phyloP scores from a whole-genome alignment of 2,329 filamentous ascomycete species.

The Endocalyx cinctus region DNA sequence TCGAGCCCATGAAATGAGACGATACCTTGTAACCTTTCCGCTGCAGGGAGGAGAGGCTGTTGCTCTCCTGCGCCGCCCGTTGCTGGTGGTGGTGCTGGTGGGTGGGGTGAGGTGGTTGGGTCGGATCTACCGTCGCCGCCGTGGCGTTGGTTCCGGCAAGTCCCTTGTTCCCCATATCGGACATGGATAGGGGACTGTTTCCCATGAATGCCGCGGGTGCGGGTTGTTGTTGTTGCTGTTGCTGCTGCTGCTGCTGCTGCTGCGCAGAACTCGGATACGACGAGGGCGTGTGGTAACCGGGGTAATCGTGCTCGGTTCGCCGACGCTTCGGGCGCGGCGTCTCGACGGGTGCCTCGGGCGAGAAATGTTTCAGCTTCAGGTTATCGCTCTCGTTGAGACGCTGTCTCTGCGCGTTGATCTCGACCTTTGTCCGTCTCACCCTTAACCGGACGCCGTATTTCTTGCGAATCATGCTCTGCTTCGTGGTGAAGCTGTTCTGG shows the following conservation, averaged over 20 bases:
- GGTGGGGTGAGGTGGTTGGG: slow-evolving; percentile 3
- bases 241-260: no score
- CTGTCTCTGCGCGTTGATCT: slow-evolving; percentile 40
- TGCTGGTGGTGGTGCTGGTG: slow-evolving; percentile 3
- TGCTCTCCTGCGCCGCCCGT: slow-evolving; percentile 5
- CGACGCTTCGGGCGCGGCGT: slow-evolving; percentile 22
- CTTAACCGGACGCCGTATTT: slow-evolving; percentile 53
- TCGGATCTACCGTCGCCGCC: slow-evolving; percentile 8
- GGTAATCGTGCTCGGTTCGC: slow-evolving; percentile 17
- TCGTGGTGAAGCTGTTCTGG: slow-evolving; percentile 50
- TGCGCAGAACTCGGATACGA: slow-evolving; percentile 1
- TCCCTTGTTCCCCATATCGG: slow-evolving; percentile 22
- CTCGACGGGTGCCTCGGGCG: slow-evolving; percentile 6
- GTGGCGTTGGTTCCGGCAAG: slow-evolving; percentile 16
- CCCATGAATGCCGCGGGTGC: slow-evolving; percentile 21
- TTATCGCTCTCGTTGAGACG: slow-evolving; percentile 33
- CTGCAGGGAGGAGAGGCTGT: slow-evolving; percentile 24
- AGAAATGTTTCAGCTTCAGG: slow-evolving; percentile 19
- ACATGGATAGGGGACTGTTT: slow-evolving; percentile 20
- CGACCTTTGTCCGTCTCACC: slow-evolving; percentile 40
- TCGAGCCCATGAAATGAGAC: slow-evolving; percentile 22
- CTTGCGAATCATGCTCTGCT: slow-evolving; percentile 53
- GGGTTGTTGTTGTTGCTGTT: no score
- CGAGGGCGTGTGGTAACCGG: slow-evolving; percentile 1
- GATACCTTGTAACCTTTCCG: slow-evolving; percentile 26